These are phyloP conservation scores for Dendrothele bispora DNA, from an alignment of 768 basidiomycete species.

Conservation along the genomic window DNA sequence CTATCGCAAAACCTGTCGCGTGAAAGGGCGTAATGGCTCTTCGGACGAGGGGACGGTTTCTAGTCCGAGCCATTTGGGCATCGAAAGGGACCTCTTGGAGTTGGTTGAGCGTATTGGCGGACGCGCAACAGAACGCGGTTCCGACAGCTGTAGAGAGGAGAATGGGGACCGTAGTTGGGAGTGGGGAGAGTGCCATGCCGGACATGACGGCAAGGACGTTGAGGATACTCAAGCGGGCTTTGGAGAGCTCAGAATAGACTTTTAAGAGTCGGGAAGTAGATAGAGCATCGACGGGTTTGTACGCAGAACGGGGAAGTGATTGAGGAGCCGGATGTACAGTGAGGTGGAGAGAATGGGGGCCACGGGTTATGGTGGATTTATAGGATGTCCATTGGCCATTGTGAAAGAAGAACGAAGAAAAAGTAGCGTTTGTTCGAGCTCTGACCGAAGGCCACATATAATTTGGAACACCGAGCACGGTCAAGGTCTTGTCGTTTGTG, in stretches of 20 bases:
- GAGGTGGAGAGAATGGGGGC: constrained; percentile 16
- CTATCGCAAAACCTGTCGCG: constrained; percentile 74
- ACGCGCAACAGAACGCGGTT: constrained; percentile 87
- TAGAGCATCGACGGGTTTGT: constrained; percentile 39
- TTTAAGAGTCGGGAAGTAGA: constrained; percentile 54
- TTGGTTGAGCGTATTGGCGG: constrained; percentile 94
- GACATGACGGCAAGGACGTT: constrained; percentile 90
- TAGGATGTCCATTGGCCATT: constrained; percentile 50
- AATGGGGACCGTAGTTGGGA: constrained; percentile 80
- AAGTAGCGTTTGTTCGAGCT: constrained; percentile 16
- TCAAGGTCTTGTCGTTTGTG: too few relatives aligned
- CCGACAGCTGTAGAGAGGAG: constrained; percentile 87
- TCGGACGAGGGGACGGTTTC: constrained; percentile 83
- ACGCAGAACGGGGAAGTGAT: constrained; percentile 22
- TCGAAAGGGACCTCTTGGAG: constrained; percentile 94
- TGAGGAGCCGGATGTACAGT: constrained; percentile 12
- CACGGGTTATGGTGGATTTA: constrained; percentile 11
- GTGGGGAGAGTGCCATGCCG: constrained; percentile 89
- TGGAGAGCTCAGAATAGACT: constrained; percentile 81
- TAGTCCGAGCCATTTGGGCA: constrained; percentile 93
- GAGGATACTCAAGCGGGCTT: constrained; percentile 78
- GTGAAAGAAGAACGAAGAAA: constrained; percentile 65
- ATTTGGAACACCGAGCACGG: too few relatives aligned
- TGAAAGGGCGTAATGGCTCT: constrained; percentile 84
- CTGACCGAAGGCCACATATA: constrained; percentile 4